Conservation (phyloP, 768 basidiomycete species). For the Sutorius australiensis region DNA sequence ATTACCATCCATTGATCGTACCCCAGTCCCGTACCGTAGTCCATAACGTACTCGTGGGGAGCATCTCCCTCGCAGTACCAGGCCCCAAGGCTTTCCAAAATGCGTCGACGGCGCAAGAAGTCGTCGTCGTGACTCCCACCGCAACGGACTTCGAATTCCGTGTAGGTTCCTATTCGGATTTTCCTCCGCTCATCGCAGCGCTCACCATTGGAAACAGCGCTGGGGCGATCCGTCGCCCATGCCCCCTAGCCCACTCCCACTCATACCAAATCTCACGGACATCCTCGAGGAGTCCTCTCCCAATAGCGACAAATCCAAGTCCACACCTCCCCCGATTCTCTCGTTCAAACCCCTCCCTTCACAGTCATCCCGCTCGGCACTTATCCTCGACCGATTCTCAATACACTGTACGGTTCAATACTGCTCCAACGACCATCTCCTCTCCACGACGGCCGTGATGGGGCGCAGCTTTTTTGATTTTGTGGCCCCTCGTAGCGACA, state of each 20-base stretch:
- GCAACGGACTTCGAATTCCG: constrained; percentile 52
- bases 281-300: constrained; percentile 6
- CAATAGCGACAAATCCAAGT: constrained; percentile 4
- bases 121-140: constrained; percentile 65
- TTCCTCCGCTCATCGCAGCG: constrained; percentile 1
- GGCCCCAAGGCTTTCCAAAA: constrained; percentile 75
- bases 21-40: constrained; percentile 59
- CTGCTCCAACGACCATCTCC: constrained; percentile 68
- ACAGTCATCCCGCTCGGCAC: constrained; percentile 71
- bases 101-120: constrained; percentile 79
- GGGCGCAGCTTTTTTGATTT: constrained; percentile 75
- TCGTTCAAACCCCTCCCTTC: constrained; percentile 61
- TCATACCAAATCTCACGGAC: constrained; percentile 20
- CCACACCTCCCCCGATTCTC: constrained; percentile 29
- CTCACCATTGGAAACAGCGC: constrained; percentile 38
- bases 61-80: constrained; percentile 73
- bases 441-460: constrained; percentile 56
- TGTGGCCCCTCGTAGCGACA: constrained; percentile 60
- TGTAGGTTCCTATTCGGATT: constrained; percentile 33
- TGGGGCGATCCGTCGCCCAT: constrained; percentile 69
- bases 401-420: constrained; percentile 61
- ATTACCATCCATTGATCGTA: constrained; percentile 3
- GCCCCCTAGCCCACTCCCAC: constrained; percentile 45
- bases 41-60: constrained; percentile 71
- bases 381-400: constrained; percentile 78